Conservation (phyloP, 192 early-diverging fungal genomes). For the Rhizoclosmatium sp. region DNA sequence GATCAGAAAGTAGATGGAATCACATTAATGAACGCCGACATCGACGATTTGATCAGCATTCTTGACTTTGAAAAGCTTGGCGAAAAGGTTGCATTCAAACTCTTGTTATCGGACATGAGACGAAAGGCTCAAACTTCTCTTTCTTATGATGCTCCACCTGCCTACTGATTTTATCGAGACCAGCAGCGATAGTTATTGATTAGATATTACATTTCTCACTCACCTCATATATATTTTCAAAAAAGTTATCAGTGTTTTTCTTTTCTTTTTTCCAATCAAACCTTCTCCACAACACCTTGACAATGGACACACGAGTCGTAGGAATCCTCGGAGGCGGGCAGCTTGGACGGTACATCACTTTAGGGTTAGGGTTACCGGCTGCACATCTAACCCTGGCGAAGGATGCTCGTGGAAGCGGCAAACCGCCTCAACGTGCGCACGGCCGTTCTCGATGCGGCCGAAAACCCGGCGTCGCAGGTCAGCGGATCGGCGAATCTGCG, state of each 20-base stretch:
- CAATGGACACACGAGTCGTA: conserved; percentile 43
- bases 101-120: no score
- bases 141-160: no score
- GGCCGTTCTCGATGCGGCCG: conserved; percentile 80
- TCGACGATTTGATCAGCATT: no score
- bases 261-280: conserved; percentile 9
- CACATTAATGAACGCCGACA: no score
- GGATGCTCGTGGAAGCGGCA: conserved; percentile 96
- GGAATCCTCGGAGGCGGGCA: conserved; percentile 89
- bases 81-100: no score
- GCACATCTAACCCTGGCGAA: conserved; percentile 18
- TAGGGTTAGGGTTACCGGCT: conserved; percentile 3
- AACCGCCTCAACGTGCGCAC: conserved; percentile 88
- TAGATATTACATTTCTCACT: no score
- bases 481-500: conserved; percentile 63
- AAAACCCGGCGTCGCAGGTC: conserved; percentile 86
- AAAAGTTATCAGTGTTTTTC: neutral
- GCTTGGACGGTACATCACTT: conserved; percentile 74
- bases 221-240: neutral
- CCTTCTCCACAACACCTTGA: neutral
- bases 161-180: no score
- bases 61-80: no score
- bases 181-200: no score
- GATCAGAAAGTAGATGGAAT: no score
- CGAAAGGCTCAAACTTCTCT: no score